These are phyloP conservation scores for Schizosaccharomyces octosporus DNA, from an alignment of 805 yeast genomes.

Conservation along the genomic window DNA sequence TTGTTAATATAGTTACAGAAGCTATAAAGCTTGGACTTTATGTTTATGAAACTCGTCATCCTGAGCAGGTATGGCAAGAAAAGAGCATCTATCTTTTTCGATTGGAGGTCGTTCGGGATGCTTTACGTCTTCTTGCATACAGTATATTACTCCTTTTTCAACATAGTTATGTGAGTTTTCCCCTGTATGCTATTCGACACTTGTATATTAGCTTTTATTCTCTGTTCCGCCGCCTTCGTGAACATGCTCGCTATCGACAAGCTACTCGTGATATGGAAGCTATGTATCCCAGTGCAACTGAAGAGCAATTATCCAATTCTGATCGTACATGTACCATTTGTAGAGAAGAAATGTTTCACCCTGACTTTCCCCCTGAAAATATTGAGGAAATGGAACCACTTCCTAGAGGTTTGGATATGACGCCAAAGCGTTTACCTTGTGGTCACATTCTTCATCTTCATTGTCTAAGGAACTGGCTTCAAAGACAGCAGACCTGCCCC, in stretches of 20 bases:
- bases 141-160: slow-evolving; percentile 24
- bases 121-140: slow-evolving; percentile 23
- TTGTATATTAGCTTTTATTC: slow-evolving; percentile 17
- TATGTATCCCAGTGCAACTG: slow-evolving; percentile 37
- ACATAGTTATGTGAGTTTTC: slow-evolving; percentile 21
- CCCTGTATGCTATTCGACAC: slow-evolving; percentile 27
- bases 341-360: slow-evolving; percentile 51
- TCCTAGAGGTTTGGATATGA: slow-evolving; percentile 8
- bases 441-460: slow-evolving; percentile 75
- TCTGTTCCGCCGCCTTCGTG: slow-evolving; percentile 12
- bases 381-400: slow-evolving; percentile 4
- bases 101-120: slow-evolving; percentile 20
- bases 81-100: slow-evolving; percentile 35
- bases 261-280: slow-evolving; percentile 36
- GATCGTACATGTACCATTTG: slow-evolving; percentile 64
- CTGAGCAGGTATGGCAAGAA: slow-evolving; percentile 40
- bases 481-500: slow-evolving; percentile 80
- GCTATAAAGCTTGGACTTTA: slow-evolving; percentile 26
- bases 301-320: slow-evolving; percentile 22
- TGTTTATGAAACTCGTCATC: slow-evolving; percentile 25
- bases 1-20: slow-evolving; percentile 26
- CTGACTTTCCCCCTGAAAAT: background rate
- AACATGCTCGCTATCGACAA: slow-evolving; percentile 11
- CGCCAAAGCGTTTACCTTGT: slow-evolving; percentile 59
- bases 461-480: slow-evolving; percentile 81